Conservation (phyloP, 1,139 yeast species). For the Saccharomyces hybrid region DNA sequence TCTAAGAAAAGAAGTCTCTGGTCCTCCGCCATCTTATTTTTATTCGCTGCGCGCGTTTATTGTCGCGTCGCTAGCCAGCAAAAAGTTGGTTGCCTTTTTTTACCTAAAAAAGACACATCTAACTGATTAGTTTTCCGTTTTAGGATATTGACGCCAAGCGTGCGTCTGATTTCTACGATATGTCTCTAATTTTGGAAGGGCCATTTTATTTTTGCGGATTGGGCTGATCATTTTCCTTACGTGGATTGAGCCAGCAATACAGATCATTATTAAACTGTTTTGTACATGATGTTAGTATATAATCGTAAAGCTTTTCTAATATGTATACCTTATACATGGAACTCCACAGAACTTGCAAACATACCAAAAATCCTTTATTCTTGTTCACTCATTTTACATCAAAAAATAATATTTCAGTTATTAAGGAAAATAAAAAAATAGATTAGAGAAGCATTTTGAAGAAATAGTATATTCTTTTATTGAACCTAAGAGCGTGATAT, state of each 20-base stretch:
- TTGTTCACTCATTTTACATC: background rate
- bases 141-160: background rate
- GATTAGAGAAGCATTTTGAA: background rate
- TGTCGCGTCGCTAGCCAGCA: background rate
- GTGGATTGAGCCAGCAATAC: background rate
- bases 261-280: background rate
- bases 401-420: background rate
- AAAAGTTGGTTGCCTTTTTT: background rate
- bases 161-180: background rate
- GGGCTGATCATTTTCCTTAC: background rate
- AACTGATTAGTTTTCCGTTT: background rate
- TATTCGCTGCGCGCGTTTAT: background rate
- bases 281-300: background rate
- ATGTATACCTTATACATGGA: background rate
- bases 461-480: background rate
- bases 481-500: background rate
- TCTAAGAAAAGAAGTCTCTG: background rate
- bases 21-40: background rate
- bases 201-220: background rate
- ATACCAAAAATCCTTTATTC: background rate
- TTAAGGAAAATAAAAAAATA: background rate
- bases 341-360: background rate
- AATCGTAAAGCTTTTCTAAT: background rate
- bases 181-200: background rate
- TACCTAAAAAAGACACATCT: background rate